Evolutionary conservation across 2,329 filamentous ascomycete species (phyloP).

Genomic region (Drechslerella coelobrocha): DNA sequence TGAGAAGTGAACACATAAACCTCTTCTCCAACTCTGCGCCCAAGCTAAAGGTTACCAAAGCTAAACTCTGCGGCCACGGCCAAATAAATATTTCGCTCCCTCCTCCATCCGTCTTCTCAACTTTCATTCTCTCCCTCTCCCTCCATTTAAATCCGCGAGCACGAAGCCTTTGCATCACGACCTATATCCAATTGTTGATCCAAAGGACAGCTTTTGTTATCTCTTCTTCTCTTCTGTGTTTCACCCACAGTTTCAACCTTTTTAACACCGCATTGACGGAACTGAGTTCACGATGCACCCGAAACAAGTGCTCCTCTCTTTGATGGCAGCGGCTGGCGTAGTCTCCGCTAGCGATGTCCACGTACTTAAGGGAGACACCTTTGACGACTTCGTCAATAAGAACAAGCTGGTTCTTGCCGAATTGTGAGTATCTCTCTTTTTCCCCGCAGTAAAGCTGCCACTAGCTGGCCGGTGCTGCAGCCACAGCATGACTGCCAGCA

Average conservation of each 20-base stretch:
- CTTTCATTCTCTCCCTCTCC: constrained; percentile 17
- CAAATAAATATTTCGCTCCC: constrained; percentile 38
- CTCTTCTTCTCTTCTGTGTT: constrained; percentile 7
- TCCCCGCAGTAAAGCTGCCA: constrained; percentile 4
- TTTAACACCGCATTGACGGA: not conserved
- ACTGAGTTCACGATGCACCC: constrained; percentile 32
- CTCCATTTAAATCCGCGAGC: not conserved
- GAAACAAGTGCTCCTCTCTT: constrained; percentile 37
- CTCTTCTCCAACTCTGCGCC: constrained; percentile 27
- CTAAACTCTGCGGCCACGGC: constrained; percentile 9
- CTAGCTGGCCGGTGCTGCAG: not conserved
- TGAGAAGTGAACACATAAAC: constrained; percentile 48
- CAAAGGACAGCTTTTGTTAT: constrained; percentile 19
- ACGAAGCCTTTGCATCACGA: constrained; percentile 23
- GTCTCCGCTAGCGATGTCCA: constrained; percentile 78
- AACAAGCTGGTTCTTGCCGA: constrained; percentile 92
- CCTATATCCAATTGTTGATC: constrained; percentile 21
- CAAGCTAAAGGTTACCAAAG: constrained; percentile 9
- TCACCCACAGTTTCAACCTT: constrained; percentile 15
- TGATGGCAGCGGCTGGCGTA: constrained; percentile 65
- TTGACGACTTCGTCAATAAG: constrained; percentile 81
- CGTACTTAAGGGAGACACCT: constrained; percentile 83
- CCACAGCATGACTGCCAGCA: too few relatives aligned
- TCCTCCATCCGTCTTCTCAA: constrained; percentile 22
- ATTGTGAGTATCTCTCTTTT: constrained; percentile 68